Percentiles rank a stretch among this genome's conserved stretches.
phyloP scores from a whole-genome alignment of 257 asterid species.

The Gentiana dahurica region DNA sequence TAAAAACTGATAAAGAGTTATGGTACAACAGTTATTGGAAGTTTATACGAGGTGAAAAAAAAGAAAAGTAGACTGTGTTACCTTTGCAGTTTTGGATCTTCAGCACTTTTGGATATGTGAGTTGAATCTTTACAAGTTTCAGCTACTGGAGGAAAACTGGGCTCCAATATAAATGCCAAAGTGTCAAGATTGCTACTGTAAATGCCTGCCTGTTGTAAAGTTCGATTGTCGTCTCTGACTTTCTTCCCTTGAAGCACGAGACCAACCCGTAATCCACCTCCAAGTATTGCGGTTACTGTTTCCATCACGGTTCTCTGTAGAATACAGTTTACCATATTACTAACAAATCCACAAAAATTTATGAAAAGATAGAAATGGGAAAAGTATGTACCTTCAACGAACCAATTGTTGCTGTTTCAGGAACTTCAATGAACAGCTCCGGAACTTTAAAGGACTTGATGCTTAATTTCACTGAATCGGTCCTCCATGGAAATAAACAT shows the following conservation, averaged over 20 bases:
- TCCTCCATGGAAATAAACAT: constrained; percentile 5
- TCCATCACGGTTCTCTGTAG: constrained; percentile 82
- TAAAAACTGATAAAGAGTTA: too few relatives aligned
- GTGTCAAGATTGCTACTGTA: constrained; percentile 58
- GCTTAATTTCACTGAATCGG: constrained; percentile 65
- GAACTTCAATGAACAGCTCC: constrained; percentile 86
- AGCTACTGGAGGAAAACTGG: constrained; percentile 29
- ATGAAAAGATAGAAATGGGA: neutral
- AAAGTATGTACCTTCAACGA: constrained; percentile 61
- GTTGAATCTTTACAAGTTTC: constrained; percentile 13
- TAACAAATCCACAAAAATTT: too few relatives aligned
- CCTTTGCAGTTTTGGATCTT: constrained; percentile 14
- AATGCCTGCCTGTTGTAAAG: constrained; percentile 81
- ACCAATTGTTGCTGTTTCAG: constrained; percentile 85
- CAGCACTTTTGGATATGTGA: constrained; percentile 2
- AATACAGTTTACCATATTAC: constrained; percentile 2
- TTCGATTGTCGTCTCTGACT: constrained; percentile 75
- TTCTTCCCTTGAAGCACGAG: constrained; percentile 89
- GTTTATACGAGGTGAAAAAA: too few relatives aligned
- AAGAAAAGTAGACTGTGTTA: neutral
- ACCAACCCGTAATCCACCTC: constrained; percentile 75
- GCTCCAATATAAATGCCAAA: constrained; percentile 77
- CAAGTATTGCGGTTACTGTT: constrained; percentile 75
- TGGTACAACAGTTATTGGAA: too few relatives aligned
- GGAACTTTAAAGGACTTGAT: constrained; percentile 94